A percentile compares a stretch with the other conserved stretches of the same genome.
phyloP scores from a whole-genome alignment of 2,329 filamentous ascomycete species.

The Amauroascus niger region DNA sequence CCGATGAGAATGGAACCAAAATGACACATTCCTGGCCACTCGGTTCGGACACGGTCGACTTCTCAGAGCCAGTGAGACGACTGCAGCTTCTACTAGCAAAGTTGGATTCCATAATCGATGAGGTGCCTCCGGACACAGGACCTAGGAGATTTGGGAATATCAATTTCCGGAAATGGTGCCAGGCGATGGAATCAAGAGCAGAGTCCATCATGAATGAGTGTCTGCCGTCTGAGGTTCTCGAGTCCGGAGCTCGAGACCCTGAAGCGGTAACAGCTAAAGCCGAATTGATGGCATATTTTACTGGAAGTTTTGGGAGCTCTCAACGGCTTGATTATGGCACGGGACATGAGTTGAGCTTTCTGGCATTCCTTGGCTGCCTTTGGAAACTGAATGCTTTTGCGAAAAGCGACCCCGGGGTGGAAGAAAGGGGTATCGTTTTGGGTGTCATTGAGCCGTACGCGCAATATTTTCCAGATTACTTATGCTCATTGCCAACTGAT shows the following conservation, averaged over 20 bases:
- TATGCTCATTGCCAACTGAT: background rate
- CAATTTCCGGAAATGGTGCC: constrained; percentile 77
- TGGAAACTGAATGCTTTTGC: constrained; percentile 84
- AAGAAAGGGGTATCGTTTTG: constrained; percentile 71
- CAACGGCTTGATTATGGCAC: constrained; percentile 92
- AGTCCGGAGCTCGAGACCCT: constrained; percentile 22
- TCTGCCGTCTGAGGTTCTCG: constrained; percentile 44
- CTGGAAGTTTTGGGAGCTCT: constrained; percentile 77
- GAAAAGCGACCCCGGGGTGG: constrained; percentile 43
- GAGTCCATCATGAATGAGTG: constrained; percentile 48
- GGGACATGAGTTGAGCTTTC: constrained; percentile 87
- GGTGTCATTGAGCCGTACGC: constrained; percentile 73
- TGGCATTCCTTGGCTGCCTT: constrained; percentile 79
- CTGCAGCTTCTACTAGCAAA: constrained; percentile 58
- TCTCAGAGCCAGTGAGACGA: constrained; percentile 50
- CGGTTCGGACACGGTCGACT: constrained; percentile 34
- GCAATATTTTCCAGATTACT: background rate
- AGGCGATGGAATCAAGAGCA: constrained; percentile 53
- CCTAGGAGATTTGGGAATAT: constrained; percentile 86
- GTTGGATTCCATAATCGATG: constrained; percentile 58
- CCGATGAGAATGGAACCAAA: constrained; percentile 24
- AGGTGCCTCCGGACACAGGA: constrained; percentile 74
- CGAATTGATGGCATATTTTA: constrained; percentile 68
- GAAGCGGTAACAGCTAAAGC: constrained; percentile 44
- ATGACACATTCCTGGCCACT: constrained; percentile 43